phyloP scores from a whole-genome alignment of 2,329 filamentous ascomycete genomes.

The Aspergillus latus region DNA sequence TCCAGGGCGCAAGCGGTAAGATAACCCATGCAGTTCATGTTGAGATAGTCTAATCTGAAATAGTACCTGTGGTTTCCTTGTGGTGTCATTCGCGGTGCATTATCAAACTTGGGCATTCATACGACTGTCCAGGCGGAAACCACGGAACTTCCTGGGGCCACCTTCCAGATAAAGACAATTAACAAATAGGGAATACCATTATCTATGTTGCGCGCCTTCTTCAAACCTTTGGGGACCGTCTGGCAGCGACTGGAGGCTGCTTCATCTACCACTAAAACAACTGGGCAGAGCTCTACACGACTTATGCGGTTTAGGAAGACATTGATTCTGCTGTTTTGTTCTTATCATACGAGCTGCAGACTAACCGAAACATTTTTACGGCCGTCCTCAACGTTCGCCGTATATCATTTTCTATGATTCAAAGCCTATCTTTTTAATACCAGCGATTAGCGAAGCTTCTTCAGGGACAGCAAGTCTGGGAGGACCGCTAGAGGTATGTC shows the following conservation, averaged over 20 bases:
- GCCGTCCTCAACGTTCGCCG: conserved; percentile 25
- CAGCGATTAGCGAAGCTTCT: conserved; percentile 38
- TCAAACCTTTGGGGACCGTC: too few species aligned
- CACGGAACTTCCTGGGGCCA: conserved; percentile 78
- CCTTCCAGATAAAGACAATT: conserved; percentile 92
- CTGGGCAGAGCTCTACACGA: background rate
- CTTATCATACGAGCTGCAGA: conserved; percentile 9
- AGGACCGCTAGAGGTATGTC: conserved; percentile 16
- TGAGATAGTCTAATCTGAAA: conserved; percentile 2
- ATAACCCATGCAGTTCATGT: background rate
- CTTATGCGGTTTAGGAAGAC: background rate
- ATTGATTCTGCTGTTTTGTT: conserved; percentile 10
- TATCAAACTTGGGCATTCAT: conserved; percentile 86
- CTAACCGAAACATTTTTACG: conserved; percentile 19
- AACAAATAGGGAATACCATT: conserved; percentile 58
- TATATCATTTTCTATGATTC: conserved; percentile 31
- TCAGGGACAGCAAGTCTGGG: conserved; percentile 23
- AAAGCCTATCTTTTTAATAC: conserved; percentile 48
- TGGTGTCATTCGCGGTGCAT: conserved; percentile 84
- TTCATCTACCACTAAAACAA: too few species aligned
- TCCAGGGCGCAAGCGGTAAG: conserved; percentile 75
- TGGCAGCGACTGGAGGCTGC: too few species aligned
- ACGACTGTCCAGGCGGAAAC: conserved; percentile 91
- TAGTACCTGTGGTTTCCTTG: conserved; percentile 95
- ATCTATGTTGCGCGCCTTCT: background rate